Conservation (phyloP, 2,329 filamentous ascomycete species). For the Trichophaea hybrida region DNA sequence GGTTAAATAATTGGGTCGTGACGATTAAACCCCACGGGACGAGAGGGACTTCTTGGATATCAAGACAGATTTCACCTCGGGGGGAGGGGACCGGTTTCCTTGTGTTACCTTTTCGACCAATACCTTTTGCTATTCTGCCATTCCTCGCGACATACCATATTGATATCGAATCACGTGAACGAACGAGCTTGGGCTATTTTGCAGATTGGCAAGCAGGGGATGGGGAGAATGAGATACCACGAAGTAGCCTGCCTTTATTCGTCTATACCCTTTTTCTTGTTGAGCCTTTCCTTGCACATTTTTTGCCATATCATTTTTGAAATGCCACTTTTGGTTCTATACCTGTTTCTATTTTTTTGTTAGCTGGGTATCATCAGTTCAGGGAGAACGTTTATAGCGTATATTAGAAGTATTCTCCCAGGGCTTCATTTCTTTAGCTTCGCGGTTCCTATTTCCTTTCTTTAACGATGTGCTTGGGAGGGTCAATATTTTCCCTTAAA, state of each 20-base stretch:
- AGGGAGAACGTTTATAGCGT: background rate
- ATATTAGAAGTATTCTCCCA: constrained; percentile 8
- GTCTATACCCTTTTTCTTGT: background rate
- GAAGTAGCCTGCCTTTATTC: background rate
- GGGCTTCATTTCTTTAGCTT: background rate
- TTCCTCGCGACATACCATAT: background rate
- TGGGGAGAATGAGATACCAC: background rate
- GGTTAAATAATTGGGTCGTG: constrained; percentile 6
- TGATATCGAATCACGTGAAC: background rate
- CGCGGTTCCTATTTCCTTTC: background rate
- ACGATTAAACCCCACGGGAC: background rate
- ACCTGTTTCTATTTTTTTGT: constrained; percentile 4
- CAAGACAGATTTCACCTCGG: background rate
- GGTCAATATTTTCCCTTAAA: background rate
- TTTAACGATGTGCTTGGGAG: background rate
- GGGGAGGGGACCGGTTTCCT: background rate
- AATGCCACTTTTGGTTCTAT: constrained; percentile 4
- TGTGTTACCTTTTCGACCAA: constrained; percentile 1
- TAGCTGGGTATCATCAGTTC: background rate
- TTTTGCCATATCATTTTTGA: constrained; percentile 14
- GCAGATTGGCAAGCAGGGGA: background rate
- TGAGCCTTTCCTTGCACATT: constrained; percentile 1
- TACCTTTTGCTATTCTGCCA: constrained; percentile 11
- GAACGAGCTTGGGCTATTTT: background rate
- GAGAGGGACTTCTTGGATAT: background rate